Base-by-base conservation (phyloP, 1,284 basidiomycete genomes). In the Ganoderma resinaceum region DNA sequence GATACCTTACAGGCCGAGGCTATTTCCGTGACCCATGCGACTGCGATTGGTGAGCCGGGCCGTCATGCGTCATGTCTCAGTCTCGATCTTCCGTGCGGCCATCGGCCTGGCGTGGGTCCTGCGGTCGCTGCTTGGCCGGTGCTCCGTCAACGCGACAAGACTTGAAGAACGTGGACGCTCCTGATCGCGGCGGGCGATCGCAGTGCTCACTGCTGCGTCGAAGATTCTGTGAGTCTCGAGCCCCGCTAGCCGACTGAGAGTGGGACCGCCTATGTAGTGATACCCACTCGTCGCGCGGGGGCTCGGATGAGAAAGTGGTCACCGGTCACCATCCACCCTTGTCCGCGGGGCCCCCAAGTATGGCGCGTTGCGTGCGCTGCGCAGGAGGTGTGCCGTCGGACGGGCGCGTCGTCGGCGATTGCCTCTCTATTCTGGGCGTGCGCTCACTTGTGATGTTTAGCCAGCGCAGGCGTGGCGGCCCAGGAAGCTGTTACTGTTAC, bases 121-220 rank as follows among this genome's bases (percentile, higher is more conserved):
- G 42, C 42, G 60, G 60, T 46, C 29, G 29, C 26, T 23, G 60
- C 12, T 29, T 16, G 4, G 9, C 31, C 33, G n/a, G 16, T 11
- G 20, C n/a, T 37, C 23, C 33, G 20, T 33, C 18, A 31, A 33
- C 33, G 55, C 18, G 6, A 20, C 55, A 3, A 23, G n/a, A n/a
- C n/a, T n/a, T n/a, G n/a, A n/a, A n/a, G 55, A 37, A 58, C 61
- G 26, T 42, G 46, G 26, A 33, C 26, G 61, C 61, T 16, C 12
- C 43, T 62, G 61, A 62, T 62, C 43, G 31, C 61, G 42, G 42
- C 26, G 61, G 42, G 43, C n/a, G 29, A 62, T 49, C 42, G 23
- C 26, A 37, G n/a, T n/a, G 55, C 60, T 43, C 16, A 14, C 33
- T 60, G 55, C 63, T 65, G 63, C 63, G 63, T 23, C 40, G 63